phyloP scores from a whole-genome alignment of 306 rosid genomes.

The Medicago ruthenica region DNA sequence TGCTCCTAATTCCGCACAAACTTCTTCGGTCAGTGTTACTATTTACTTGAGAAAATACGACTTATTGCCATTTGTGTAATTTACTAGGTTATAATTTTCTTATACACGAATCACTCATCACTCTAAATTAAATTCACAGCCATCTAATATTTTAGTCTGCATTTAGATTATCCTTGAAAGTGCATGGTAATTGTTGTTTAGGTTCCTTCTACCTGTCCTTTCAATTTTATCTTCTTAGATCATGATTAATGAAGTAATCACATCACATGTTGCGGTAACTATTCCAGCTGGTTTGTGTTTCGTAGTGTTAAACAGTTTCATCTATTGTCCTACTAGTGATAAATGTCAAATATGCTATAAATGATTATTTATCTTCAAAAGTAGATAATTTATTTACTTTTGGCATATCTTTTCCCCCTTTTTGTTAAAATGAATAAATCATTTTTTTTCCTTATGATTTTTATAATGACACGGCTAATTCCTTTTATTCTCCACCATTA shows the following conservation, averaged over 20 bases:
- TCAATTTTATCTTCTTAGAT: conserved; percentile 16
- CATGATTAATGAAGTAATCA: conserved; percentile 4
- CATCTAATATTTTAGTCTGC: conserved; percentile 13
- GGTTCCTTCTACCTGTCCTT: conserved; percentile 7
- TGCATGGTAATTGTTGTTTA: conserved; percentile 11
- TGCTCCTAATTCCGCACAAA: conserved; percentile 54
- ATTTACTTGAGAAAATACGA: conserved; percentile 35
- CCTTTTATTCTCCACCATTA: conserved; percentile 29
- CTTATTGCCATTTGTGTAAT: conserved; percentile 15
- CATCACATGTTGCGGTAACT: conserved; percentile 1
- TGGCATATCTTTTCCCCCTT: not conserved
- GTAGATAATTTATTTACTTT: not conserved
- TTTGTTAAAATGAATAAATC: conserved; percentile 1
- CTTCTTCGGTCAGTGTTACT: conserved; percentile 62
- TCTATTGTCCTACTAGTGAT: not conserved
- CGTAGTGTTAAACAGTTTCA: not conserved
- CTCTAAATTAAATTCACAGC: conserved; percentile 9
- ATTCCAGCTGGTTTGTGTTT: conserved; percentile 25
- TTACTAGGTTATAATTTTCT: conserved; percentile 9
- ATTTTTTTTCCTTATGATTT: conserved; percentile 21
- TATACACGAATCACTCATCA: not conserved
- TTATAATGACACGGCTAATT: not conserved
- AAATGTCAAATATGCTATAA: conserved; percentile 29
- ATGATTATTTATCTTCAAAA: conserved; percentile 2
- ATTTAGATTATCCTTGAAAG: conserved; percentile 31